Conservation (phyloP, 345 rosid species). For the Hypericum perforatum region DNA sequence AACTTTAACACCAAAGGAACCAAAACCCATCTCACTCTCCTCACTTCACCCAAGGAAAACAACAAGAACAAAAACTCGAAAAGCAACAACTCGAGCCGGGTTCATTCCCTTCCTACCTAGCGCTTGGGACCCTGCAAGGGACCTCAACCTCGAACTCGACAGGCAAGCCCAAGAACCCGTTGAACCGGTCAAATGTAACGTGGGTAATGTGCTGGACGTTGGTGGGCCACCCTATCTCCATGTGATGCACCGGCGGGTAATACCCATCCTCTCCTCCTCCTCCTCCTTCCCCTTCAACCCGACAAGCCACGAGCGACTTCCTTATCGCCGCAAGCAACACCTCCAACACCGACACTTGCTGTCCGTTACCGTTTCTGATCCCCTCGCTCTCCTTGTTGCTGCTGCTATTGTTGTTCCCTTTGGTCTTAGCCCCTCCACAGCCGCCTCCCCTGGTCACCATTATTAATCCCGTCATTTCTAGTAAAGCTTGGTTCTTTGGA, state of each 20-base stretch:
- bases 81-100: background rate
- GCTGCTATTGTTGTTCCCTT: constrained; percentile 4
- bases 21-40: too few relatives aligned
- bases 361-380: constrained; percentile 9
- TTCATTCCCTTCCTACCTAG: background rate
- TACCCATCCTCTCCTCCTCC: background rate
- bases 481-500: background rate
- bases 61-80: background rate
- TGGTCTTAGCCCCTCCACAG: constrained; percentile 36
- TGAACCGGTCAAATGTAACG: constrained; percentile 2
- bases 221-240: constrained; percentile 4
- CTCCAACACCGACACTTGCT: constrained; percentile 46
- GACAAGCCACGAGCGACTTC: constrained; percentile 50
- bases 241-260: background rate
- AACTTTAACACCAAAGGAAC: too few relatives aligned
- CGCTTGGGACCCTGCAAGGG: constrained; percentile 1
- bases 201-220: constrained; percentile 8
- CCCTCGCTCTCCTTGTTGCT: constrained; percentile 51
- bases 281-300: background rate
- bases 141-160: constrained; percentile 4
- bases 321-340: constrained; percentile 62
- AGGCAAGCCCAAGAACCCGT: constrained; percentile 1
- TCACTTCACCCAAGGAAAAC: background rate
- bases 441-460: constrained; percentile 79
- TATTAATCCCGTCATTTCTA: constrained; percentile 67